Evolutionary conservation across 305 asterid genomes (phyloP).

Genomic region (Plantago rigida): DNA sequence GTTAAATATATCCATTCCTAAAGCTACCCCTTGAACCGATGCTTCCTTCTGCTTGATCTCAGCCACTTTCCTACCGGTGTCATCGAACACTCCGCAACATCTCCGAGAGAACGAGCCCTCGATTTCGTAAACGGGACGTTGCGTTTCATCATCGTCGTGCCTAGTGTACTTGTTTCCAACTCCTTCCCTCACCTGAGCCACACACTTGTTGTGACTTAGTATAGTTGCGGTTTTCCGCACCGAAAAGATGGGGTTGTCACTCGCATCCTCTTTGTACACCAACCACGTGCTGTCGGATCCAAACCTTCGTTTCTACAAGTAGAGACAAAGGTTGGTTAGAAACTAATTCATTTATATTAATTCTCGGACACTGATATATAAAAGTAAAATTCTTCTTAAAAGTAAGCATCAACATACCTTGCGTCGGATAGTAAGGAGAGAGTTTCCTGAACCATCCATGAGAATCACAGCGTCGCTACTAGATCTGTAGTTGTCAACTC

Average conservation of each 20-base stretch:
- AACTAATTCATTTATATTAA: background rate
- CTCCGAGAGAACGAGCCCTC: slow-evolving; percentile 56
- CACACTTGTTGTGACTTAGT: slow-evolving; percentile 26
- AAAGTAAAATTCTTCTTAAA: background rate
- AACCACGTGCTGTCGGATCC: slow-evolving; percentile 51
- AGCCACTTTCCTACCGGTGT: slow-evolving; percentile 40
- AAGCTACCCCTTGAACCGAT: slow-evolving; percentile 37
- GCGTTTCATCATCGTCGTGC: background rate
- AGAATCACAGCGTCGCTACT: slow-evolving; percentile 41
- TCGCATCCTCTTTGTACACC: slow-evolving; percentile 52
- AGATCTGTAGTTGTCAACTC: slow-evolving; percentile 61
- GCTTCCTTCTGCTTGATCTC: slow-evolving; percentile 66
- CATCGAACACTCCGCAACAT: slow-evolving; percentile 46
- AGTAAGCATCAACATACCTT: slow-evolving; percentile 34
- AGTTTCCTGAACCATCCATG: slow-evolving; percentile 58
- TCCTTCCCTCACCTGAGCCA: slow-evolving; percentile 34
- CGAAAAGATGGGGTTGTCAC: slow-evolving; percentile 33
- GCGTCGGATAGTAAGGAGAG: slow-evolving; percentile 63
- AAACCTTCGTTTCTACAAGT: slow-evolving; percentile 34
- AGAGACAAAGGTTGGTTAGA: background rate
- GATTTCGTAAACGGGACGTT: slow-evolving; percentile 30
- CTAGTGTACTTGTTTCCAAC: slow-evolving; percentile 7
- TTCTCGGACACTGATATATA: background rate
- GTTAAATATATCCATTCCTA: slow-evolving; percentile 55
- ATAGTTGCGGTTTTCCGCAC: slow-evolving; percentile 43